A percentile compares a stretch with the other conserved stretches of the same genome.
Conservation (phyloP, 2,329 filamentous ascomycete species). For the Stemphylium beticola region DNA sequence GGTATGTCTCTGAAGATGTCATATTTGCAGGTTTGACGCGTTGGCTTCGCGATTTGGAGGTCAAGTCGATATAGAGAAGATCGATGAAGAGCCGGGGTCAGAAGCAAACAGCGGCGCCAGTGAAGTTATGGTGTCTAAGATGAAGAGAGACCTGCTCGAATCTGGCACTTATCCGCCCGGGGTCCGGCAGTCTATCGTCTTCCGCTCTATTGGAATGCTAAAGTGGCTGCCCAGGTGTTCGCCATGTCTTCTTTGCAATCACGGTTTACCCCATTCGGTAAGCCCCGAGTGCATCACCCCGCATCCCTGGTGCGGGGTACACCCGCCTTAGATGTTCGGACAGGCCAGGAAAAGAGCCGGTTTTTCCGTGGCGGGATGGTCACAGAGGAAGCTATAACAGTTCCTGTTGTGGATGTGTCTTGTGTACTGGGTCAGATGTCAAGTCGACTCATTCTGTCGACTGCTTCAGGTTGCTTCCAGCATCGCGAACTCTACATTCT, state of each 20-base stretch:
- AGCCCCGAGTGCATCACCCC: slow-evolving; percentile 30
- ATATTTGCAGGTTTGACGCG: neutral
- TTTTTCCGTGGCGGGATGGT: neutral
- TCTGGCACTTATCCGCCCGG: slow-evolving; percentile 2
- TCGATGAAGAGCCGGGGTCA: slow-evolving; percentile 3
- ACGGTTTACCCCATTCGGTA: slow-evolving; percentile 31
- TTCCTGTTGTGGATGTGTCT: neutral
- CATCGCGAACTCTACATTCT: too few relatives aligned
- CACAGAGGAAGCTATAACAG: neutral
- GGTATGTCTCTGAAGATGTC: slow-evolving; percentile 14
- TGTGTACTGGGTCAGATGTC: neutral
- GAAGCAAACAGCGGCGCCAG: neutral
- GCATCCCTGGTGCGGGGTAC: slow-evolving; percentile 28
- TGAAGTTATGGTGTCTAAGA: neutral
- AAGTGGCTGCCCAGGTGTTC: slow-evolving; percentile 20
- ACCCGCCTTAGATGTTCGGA: neutral
- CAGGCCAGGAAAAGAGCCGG: neutral
- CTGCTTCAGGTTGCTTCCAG: neutral
- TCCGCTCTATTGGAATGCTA: slow-evolving; percentile 8
- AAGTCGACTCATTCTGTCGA: neutral
- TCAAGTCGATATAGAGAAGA: neutral
- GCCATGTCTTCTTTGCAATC: neutral
- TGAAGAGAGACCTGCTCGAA: neutral
- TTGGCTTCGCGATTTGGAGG: neutral
- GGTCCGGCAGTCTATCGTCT: neutral